Evolutionary conservation across 768 basidiomycete genomes (phyloP), one percentile per base, ranked within the genome.

Genomic region (Leccinellum rugosiceps): DNA sequence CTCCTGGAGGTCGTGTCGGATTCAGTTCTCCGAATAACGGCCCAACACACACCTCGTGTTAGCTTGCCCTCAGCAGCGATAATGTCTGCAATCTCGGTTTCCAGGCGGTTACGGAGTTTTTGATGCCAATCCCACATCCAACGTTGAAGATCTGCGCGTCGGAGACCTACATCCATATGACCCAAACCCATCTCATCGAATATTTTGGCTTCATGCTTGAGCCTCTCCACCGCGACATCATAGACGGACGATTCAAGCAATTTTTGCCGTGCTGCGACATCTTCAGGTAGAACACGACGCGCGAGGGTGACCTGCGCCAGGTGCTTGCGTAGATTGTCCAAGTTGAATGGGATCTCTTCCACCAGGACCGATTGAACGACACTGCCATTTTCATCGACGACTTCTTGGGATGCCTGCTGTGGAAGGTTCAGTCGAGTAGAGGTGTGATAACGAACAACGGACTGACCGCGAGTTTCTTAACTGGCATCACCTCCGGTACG

Each of bases 41-140:
- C 13, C 48, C 14, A 43, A 44, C 30, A 62, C 66, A 23, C 52
- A 68, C 68, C 66, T 53, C 61, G 62, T 25, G 48, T 59, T 44
- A 55, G 60, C 50, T 67, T 62, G 0, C 58, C 61, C 60, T 83
- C 83, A 9, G 73, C 61, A 14, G 65, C 59, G 2, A 72, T 55
- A 17, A 89, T 78, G 9, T 72, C 73, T 13, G 71, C 65, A 21
- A 88, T 80, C 61, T 87, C 86, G 1, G 71, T 65, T 52, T 77
- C 75, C 6, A 89, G 70, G 6, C 83, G 76, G 4, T 49, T 68
- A 28, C 77, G 71, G n/a, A 94, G 77, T 59, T 80, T 78, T 17
- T 72, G 64, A 64, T 93, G 88, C 93, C 93, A 96, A 7, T 82
- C 75, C 87, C 88, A 92, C 90, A 96, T 92, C 88, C 88, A 89